Evolutionary conservation across 371 early-diverging fungal species (phyloP).

Genomic region (Rhizomucor miehei): DNA sequence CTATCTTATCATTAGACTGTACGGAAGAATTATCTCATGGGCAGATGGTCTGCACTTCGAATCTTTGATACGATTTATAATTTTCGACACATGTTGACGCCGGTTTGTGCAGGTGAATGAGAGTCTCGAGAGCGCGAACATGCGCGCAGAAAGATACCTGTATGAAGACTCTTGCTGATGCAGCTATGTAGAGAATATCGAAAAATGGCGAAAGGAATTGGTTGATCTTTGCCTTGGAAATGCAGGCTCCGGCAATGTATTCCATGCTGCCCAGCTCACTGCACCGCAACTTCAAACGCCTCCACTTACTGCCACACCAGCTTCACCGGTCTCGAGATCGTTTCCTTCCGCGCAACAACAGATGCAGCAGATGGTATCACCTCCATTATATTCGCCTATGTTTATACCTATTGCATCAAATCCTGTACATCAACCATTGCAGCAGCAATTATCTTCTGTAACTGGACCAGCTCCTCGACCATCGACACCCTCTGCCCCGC

Average conservation of each 20-base stretch:
- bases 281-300: not conserved
- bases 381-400: slow-evolving; percentile 15
- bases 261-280: slow-evolving; percentile 1
- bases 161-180: not conserved
- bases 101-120: too few relatives aligned
- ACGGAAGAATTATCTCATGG: slow-evolving; percentile 9
- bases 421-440: not conserved
- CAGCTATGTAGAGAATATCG: slow-evolving; percentile 7
- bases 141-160: not conserved
- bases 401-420: not conserved
- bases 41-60: slow-evolving; percentile 28
- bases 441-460: not conserved
- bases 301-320: not conserved
- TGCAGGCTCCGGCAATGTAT: not conserved
- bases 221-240: not conserved
- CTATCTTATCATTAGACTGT: slow-evolving; percentile 9
- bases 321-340: slow-evolving; percentile 1
- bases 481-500: not conserved
- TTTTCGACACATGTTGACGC: slow-evolving; percentile 1
- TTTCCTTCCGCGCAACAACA: not conserved
- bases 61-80: slow-evolving; percentile 19
- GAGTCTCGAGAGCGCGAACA: slow-evolving; percentile 2
- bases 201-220: slow-evolving; percentile 12
- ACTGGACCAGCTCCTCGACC: not conserved
- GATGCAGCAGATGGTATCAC: not conserved